Percentiles rank a stretch among this genome's conserved stretches.
These are phyloP conservation scores for Taphrina deformans DNA, from an alignment of 1,139 yeast genomes.

Conservation along the genomic window DNA sequence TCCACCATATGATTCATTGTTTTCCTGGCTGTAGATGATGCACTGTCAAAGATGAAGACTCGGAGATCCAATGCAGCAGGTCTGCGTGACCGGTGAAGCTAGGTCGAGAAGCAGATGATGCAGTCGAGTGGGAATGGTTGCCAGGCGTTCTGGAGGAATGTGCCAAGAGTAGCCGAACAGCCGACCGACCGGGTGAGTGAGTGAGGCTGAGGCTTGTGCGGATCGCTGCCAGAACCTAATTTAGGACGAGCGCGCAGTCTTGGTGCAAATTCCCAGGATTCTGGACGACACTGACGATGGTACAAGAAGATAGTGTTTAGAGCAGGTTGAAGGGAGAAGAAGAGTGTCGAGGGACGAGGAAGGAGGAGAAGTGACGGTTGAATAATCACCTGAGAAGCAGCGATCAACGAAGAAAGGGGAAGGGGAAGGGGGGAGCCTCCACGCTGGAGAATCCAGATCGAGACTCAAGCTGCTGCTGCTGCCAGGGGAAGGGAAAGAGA, in stretches of 20 bases:
- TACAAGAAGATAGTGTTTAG: background rate
- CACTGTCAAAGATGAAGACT: too few species aligned
- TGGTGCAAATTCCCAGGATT: too few species aligned
- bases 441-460: too few species aligned
- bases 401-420: too few species aligned
- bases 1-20: background rate
- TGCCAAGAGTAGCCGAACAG: slow-evolving; percentile 2
- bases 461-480: background rate
- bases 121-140: background rate
- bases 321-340: too few species aligned
- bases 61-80: too few species aligned
- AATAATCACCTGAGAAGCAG: too few species aligned
- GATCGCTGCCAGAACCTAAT: background rate
- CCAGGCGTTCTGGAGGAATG: slow-evolving; percentile 1
- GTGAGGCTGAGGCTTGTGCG: background rate
- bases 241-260: background rate
- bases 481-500: background rate
- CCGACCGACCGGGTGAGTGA: too few species aligned
- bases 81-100: too few species aligned
- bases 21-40: too few species aligned
- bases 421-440: too few species aligned
- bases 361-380: background rate
- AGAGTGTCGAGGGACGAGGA: background rate
- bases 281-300: background rate
- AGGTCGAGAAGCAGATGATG: background rate